phyloP scores from a whole-genome alignment of 164 flowering plant genomes.

The Dillenia turbinata region DNA sequence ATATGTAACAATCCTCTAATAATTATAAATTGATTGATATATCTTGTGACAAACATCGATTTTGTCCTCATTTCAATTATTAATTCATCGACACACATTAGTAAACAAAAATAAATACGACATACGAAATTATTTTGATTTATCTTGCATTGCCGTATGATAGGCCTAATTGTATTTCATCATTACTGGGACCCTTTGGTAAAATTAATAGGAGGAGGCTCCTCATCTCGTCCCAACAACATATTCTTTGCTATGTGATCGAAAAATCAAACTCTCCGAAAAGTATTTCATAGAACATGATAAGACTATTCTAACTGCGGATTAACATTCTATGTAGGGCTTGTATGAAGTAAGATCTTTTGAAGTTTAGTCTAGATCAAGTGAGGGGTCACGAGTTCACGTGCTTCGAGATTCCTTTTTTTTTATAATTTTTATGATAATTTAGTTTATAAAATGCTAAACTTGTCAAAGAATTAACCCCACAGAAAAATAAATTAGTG shows the following conservation, averaged over 20 bases:
- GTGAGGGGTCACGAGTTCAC: no score
- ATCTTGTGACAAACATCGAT: conserved; percentile 16
- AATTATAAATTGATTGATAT: conserved; percentile 15
- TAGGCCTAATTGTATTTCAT: conserved; percentile 15
- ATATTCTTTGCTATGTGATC: conserved; percentile 14
- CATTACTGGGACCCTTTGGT: conserved; percentile 20
- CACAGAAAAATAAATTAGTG: no score
- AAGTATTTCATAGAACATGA: conserved; percentile 1
- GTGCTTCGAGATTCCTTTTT: no score
- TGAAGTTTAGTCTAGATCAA: no score
- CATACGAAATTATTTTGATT: not conserved
- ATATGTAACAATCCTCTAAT: conserved; percentile 1
- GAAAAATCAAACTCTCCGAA: conserved; percentile 1
- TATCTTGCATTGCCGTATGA: not conserved
- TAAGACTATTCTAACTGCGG: no score
- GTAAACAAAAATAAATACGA: conserved; percentile 2
- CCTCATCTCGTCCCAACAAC: conserved; percentile 13
- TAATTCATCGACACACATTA: conserved; percentile 9
- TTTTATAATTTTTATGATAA: no score
- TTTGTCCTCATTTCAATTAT: conserved; percentile 29
- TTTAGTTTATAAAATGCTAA: no score
- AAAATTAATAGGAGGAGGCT: not conserved
- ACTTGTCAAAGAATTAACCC: no score
- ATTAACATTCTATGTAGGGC: no score
- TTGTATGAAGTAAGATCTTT: no score